Evolutionary conservation across 1,139 yeast genomes (phyloP), one percentile per base, ranked within the genome.

Genomic region (Taphrina betulina): DNA sequence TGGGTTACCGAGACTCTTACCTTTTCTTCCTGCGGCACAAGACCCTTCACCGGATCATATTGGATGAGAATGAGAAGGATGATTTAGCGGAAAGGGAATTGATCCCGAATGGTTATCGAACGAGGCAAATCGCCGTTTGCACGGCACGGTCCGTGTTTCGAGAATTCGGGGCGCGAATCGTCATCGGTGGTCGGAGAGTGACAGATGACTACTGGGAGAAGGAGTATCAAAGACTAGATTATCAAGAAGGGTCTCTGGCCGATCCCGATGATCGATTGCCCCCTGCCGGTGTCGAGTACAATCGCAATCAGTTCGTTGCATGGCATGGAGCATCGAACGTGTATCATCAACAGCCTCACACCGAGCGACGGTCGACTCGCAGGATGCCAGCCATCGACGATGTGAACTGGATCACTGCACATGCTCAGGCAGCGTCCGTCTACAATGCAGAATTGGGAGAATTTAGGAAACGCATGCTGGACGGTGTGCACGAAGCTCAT

Each of bases 1-100:
- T 90, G 63, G 97, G 97, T 2, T 89, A 89, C 71, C 78, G 97
- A 64, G 98, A 92, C 68, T 88, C 96, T 0, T 90, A 92, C 66
- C 75, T 89, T 57, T 75, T 92, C 60, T 92, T 92, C 73, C 95
- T 89, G 67, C 86, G 90, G 53, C 96, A 92, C 70, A 74, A 77
- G 57, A 72, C 77, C 48, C 74, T 92, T 55, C 84, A 78, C 73
- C 88, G 90, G 67, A 80, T 85, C 60, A 81, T 85, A 16, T 76
- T 92, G 45, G 77, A 81, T 23, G 86, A 86, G 60, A 85, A 80
- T 33, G 95, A 89, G 67, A 90, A 92, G 68, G 80, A 79, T 72
- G 92, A 86, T 64, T 74, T 94, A 64, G 88, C 92, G 55, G 82
- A 83, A 45, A 78, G 95, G 34, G 89, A 85, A 24, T 76, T 88